Evolutionary conservation across 169 alveolate species (phyloP).

Genomic region (Plasmodium fragile): DNA sequence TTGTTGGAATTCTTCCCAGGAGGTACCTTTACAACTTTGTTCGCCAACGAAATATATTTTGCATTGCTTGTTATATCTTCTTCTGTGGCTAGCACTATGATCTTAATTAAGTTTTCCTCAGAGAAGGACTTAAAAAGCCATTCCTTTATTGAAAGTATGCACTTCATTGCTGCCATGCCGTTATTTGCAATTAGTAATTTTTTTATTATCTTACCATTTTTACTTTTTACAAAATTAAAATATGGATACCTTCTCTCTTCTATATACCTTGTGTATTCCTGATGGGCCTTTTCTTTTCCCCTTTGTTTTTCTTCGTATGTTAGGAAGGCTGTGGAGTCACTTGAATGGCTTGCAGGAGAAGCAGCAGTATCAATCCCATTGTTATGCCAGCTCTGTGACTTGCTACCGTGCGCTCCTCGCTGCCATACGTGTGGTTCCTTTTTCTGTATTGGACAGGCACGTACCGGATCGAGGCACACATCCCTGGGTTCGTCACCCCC

Average conservation of each 20-base stretch:
- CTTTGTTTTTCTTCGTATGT: slow-evolving; percentile 60
- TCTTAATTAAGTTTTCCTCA: slow-evolving; percentile 80
- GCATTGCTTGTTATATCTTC: slow-evolving; percentile 81
- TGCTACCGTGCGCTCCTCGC: not conserved
- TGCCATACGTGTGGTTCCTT: not conserved
- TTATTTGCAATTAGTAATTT: slow-evolving; percentile 80
- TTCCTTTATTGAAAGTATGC: slow-evolving; percentile 80
- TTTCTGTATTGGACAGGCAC: not conserved
- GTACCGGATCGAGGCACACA: not conserved
- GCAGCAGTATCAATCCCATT: not conserved
- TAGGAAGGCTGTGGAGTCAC: not conserved
- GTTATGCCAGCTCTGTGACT: not conserved
- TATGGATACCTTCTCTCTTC: slow-evolving; percentile 66
- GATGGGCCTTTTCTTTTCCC: slow-evolving; percentile 39
- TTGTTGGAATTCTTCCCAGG: slow-evolving; percentile 78
- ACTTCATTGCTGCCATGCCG: slow-evolving; percentile 83
- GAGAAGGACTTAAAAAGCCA: slow-evolving; percentile 81
- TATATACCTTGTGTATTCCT: slow-evolving; percentile 32
- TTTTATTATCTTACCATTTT: slow-evolving; percentile 69
- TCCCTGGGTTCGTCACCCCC: not conserved
- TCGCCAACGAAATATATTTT: slow-evolving; percentile 80
- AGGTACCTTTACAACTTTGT: slow-evolving; percentile 80
- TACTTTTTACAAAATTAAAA: slow-evolving; percentile 44
- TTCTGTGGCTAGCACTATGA: slow-evolving; percentile 81
- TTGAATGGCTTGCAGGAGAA: not conserved